Conservation (phyloP, 768 basidiomycete species). For the Cystofilobasidium macerans region DNA sequence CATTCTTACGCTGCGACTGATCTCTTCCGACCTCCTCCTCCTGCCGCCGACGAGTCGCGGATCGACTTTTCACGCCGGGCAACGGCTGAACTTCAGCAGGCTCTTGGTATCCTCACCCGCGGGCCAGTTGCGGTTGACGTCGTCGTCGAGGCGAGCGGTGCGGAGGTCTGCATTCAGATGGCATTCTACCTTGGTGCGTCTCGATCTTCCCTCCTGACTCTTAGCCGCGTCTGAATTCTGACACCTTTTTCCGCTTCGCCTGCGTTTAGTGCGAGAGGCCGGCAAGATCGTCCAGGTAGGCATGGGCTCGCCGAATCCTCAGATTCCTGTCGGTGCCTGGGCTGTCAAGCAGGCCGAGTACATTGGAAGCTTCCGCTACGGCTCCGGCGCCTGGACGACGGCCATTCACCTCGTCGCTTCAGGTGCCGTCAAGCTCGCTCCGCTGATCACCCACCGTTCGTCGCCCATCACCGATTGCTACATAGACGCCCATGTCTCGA, state of each 20-base stretch:
- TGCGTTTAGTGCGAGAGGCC: constrained; percentile 11
- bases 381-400: constrained; percentile 55
- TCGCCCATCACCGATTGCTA: too few relatives aligned
- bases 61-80: constrained; percentile 62
- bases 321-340: constrained; percentile 58
- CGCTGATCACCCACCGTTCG: constrained; percentile 72
- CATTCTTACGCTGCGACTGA: constrained; percentile 74
- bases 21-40: constrained; percentile 47
- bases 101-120: constrained; percentile 57
- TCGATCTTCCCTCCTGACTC: constrained; percentile 42
- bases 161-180: constrained; percentile 83
- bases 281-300: constrained; percentile 46
- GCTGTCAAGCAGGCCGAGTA: constrained; percentile 67
- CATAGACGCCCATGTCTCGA: too few relatives aligned
- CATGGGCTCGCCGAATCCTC: constrained; percentile 68
- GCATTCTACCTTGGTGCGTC: constrained; percentile 49
- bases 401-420: constrained; percentile 72
- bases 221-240: not conserved
- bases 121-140: constrained; percentile 67
- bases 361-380: constrained; percentile 89
- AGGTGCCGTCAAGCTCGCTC: constrained; percentile 74
- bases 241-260: not conserved
- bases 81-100: constrained; percentile 53
- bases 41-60: constrained; percentile 55
- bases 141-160: constrained; percentile 83